Evolutionary conservation across 345 rosid species (phyloP), one percentile per base, ranked within the genome.

Genomic region (Kernera saxatilis): DNA sequence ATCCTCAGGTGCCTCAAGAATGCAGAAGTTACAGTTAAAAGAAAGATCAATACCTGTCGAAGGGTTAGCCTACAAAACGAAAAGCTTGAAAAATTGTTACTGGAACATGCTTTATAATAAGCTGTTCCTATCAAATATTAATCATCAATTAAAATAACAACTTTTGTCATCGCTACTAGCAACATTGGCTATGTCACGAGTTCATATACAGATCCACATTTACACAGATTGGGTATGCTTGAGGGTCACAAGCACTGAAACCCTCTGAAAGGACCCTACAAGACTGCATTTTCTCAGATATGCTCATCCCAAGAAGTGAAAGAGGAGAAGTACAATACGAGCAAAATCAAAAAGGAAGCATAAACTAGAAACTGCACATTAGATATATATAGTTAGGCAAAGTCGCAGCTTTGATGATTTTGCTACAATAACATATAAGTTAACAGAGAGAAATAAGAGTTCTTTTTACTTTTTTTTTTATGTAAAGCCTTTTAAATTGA

Each of bases 301-400:
- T 48, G 59, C 18, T 9, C 32, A 61, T 41, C 26, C n/a, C 37
- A 55, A 55, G 27, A 72, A 35, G 33, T 18, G 14, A 44, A 55
- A 2, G 19, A 21, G 6, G n/a, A 51, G 36, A 53, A 64, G 55
- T 8, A 63, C 41, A 6, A 35, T 13, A 53, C 1, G 26, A 71
- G 62, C 21, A 60, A 13, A 52, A 11, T n/a, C 2, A 5, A 22
- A 14, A 55, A 54, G 26, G 40, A 55, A 67, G 15, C 50, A 58
- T 45, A 78, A 71, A 71, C 22, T 68, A 77, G 53, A 79, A 83
- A 73, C 82, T 83, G 84, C 82, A 82, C 79, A 82, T 79, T 76
- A 18, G 58, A 75, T 71, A 75, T 72, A 76, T 41, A 26, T 56
- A 67, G 79, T 80, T 74, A 82, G 84, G 78, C 72, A 46, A 33